These are phyloP conservation scores for Colletotrichum gigasporum DNA, from an alignment of 2,329 filamentous ascomycete genomes.

Conservation along the genomic window DNA sequence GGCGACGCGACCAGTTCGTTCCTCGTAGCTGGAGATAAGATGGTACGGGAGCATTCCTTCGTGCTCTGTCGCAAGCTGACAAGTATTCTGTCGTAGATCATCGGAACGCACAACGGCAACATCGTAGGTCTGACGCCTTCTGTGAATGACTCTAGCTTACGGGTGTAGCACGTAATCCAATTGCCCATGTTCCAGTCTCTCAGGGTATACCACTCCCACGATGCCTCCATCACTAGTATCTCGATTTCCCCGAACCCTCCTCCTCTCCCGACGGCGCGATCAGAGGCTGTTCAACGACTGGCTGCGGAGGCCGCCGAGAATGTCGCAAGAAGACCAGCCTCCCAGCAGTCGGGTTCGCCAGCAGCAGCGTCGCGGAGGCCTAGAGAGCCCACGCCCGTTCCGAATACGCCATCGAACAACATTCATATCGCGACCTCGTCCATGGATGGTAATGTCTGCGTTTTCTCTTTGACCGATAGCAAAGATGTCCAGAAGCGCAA, in stretches of 20 bases:
- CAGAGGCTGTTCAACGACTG: constrained; percentile 50
- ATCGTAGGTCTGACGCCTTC: constrained; percentile 70
- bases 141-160: background rate
- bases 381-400: constrained; percentile 65
- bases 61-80: constrained; percentile 32
- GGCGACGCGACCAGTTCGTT: constrained; percentile 95
- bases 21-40: constrained; percentile 92
- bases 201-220: constrained; percentile 90
- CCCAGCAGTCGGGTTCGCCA: constrained; percentile 52
- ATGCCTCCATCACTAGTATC: constrained; percentile 87
- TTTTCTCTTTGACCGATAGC: constrained; percentile 85
- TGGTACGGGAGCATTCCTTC: constrained; percentile 66
- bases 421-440: constrained; percentile 95
- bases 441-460: constrained; percentile 94
- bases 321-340: constrained; percentile 40
- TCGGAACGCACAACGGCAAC: constrained; percentile 96
- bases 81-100: constrained; percentile 67
- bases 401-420: constrained; percentile 83
- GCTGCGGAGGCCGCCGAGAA: constrained; percentile 46
- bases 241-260: constrained; percentile 88
- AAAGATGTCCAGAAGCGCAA: constrained; percentile 93
- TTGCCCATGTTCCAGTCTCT: constrained; percentile 84
- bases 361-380: constrained; percentile 61
- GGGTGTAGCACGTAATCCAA: constrained; percentile 79
- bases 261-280: constrained; percentile 55